These are phyloP conservation scores for Ganoderma leucocontextum DNA, from an alignment of 1,284 basidiomycete species.

Conservation along the genomic window DNA sequence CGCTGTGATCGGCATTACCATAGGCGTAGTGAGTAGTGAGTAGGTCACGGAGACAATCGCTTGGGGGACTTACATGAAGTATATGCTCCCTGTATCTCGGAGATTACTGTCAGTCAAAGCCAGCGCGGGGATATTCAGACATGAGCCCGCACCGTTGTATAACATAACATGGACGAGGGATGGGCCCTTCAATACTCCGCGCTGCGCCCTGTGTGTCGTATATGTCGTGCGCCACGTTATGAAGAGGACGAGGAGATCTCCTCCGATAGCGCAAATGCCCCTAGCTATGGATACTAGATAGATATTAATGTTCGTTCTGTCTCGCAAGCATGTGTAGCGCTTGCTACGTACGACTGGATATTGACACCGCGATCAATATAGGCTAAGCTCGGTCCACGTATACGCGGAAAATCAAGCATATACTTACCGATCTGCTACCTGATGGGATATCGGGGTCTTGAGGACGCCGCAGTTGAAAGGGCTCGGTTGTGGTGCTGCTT, in stretches of 20 bases:
- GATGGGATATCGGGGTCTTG: neutral
- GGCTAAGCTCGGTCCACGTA: neutral
- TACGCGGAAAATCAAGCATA: neutral
- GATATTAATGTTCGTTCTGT: neutral
- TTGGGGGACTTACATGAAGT: neutral
- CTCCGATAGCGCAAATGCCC: neutral
- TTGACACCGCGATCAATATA: neutral
- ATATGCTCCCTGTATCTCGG: neutral
- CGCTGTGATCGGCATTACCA: neutral
- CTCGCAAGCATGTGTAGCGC: neutral
- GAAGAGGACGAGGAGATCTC: neutral
- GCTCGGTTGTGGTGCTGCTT: neutral
- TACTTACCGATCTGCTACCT: neutral
- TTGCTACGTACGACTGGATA: neutral
- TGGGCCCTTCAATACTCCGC: neutral
- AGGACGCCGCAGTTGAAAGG: neutral
- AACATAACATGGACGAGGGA: neutral
- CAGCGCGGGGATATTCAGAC: neutral
- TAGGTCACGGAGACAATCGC: neutral
- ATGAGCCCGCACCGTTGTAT: neutral
- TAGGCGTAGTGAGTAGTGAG: neutral
- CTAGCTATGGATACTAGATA: neutral
- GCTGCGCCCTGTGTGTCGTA: neutral
- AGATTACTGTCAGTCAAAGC: neutral
- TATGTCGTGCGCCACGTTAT: neutral